Conservation (phyloP, 2,329 filamentous ascomycete genomes). For the Sphaceloma murrayae region DNA sequence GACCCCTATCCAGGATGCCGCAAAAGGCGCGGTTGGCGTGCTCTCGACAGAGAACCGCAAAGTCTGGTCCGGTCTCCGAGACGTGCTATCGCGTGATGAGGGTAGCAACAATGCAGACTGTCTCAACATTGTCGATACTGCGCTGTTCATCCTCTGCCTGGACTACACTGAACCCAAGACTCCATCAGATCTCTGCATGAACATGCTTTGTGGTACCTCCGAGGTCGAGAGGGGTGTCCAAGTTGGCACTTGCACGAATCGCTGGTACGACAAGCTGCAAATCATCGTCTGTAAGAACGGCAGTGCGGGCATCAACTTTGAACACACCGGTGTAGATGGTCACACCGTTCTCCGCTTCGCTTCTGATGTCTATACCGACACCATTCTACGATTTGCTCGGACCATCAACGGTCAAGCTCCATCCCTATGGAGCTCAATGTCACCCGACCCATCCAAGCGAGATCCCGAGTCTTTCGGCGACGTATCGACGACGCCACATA, state of each 20-base stretch:
- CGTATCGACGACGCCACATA: slow-evolving; percentile 86
- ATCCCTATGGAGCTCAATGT: slow-evolving; percentile 80
- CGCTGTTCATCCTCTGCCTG: slow-evolving; percentile 82
- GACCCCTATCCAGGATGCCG: slow-evolving; percentile 83
- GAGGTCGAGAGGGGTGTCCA: slow-evolving; percentile 88
- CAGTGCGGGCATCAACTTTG: slow-evolving; percentile 97
- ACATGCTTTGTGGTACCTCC: slow-evolving; percentile 95
- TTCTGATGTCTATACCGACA: slow-evolving; percentile 94
- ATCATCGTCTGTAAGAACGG: slow-evolving; percentile 99
- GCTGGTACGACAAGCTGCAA: slow-evolving; percentile 98
- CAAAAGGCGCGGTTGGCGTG: slow-evolving; percentile 88
- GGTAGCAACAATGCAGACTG: slow-evolving; percentile 93
- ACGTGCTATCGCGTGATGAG: slow-evolving; percentile 75
- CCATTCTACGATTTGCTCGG: slow-evolving; percentile 86
- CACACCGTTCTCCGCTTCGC: slow-evolving; percentile 95
- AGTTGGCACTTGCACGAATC: slow-evolving; percentile 92
- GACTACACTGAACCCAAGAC: slow-evolving; percentile 82
- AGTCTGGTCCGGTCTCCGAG: slow-evolving; percentile 83
- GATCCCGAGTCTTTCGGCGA: slow-evolving; percentile 87
- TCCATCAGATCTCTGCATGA: slow-evolving; percentile 80
- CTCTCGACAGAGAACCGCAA: slow-evolving; percentile 95
- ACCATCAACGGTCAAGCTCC: slow-evolving; percentile 93
- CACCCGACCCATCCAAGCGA: slow-evolving; percentile 84
- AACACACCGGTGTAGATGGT: slow-evolving; percentile 94
- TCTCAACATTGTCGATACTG: slow-evolving; percentile 88